Evolutionary conservation across 768 basidiomycete species (phyloP).

Genomic region (Kwoniella dendrophila): DNA sequence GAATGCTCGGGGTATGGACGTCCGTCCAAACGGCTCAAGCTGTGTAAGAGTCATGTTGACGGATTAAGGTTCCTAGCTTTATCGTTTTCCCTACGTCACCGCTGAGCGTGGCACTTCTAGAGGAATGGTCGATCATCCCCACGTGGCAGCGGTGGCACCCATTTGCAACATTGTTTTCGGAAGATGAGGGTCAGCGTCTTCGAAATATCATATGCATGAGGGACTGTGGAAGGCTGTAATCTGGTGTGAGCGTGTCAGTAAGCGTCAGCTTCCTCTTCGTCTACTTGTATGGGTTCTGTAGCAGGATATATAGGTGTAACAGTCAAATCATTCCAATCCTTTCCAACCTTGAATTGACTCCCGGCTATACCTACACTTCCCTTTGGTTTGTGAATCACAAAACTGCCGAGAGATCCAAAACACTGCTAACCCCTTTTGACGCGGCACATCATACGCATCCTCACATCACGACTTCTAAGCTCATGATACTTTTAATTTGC

Average conservation of each 20-base stretch:
- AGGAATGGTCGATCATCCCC: conserved; percentile 4
- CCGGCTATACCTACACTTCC: too few relatives aligned
- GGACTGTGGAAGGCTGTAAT: too few relatives aligned
- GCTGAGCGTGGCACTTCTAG: conserved; percentile 4
- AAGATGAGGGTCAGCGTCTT: background rate
- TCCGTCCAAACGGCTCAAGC: background rate
- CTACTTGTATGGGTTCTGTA: too few relatives aligned
- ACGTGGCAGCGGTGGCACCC: conserved; percentile 4
- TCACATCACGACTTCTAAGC: background rate
- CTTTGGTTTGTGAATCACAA: too few relatives aligned
- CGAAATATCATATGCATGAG: background rate
- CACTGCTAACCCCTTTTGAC: too few relatives aligned
- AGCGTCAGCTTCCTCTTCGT: too few relatives aligned
- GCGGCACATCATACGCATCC: conserved; percentile 4
- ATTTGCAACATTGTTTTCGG: background rate
- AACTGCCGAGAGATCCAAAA: too few relatives aligned
- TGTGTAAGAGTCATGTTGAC: conserved; percentile 2
- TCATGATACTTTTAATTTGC: too few relatives aligned
- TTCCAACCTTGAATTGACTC: too few relatives aligned
- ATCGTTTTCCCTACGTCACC: conserved; percentile 7
- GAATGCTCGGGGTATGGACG: too few relatives aligned
- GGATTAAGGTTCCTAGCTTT: conserved; percentile 1
- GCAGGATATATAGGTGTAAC: conserved; percentile 2
- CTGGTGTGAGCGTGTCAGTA: too few relatives aligned
- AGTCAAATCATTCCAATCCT: background rate